These are phyloP conservation scores for Aspergillus tamarii DNA, from an alignment of 2,329 filamentous ascomycete genomes.

Conservation along the genomic window DNA sequence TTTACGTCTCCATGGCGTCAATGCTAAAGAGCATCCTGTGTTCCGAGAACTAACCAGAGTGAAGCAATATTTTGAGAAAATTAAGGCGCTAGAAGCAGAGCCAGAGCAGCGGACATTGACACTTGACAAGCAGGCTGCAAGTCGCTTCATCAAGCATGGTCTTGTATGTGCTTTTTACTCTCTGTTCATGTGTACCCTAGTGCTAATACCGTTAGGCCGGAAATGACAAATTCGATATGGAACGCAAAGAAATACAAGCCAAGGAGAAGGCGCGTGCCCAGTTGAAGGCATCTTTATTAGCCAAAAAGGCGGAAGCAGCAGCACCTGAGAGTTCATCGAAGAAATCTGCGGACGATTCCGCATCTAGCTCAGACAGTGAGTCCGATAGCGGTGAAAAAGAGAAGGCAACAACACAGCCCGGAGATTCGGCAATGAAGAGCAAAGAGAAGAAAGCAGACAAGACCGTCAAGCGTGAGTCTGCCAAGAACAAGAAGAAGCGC, in stretches of 20 bases:
- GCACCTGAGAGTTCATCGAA: conserved; percentile 24
- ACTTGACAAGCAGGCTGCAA: conserved; percentile 75
- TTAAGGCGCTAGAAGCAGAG: conserved; percentile 73
- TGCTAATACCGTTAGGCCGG: conserved; percentile 40
- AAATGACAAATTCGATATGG: conserved; percentile 56
- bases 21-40: conserved; percentile 83
- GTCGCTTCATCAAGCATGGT: conserved; percentile 79
- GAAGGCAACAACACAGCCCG: neutral
- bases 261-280: conserved; percentile 56
- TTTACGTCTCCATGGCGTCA: conserved; percentile 74
- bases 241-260: conserved; percentile 53
- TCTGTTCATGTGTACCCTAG: neutral
- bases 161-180: conserved; percentile 58
- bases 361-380: conserved; percentile 21
- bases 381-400: conserved; percentile 15
- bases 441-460: conserved; percentile 23
- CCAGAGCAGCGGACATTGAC: conserved; percentile 61
- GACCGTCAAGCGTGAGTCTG: conserved; percentile 30
- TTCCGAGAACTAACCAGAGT: conserved; percentile 84
- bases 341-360: conserved; percentile 22
- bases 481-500: conserved; percentile 30
- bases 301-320: conserved; percentile 40
- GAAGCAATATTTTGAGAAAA: conserved; percentile 90
- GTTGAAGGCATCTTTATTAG: conserved; percentile 49
- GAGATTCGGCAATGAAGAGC: conserved; percentile 7